A percentile compares a stretch with the other conserved stretches of the same genome.
phyloP scores from a whole-genome alignment of 2,329 filamentous ascomycete species.

The Sporothrix variecibatus region DNA sequence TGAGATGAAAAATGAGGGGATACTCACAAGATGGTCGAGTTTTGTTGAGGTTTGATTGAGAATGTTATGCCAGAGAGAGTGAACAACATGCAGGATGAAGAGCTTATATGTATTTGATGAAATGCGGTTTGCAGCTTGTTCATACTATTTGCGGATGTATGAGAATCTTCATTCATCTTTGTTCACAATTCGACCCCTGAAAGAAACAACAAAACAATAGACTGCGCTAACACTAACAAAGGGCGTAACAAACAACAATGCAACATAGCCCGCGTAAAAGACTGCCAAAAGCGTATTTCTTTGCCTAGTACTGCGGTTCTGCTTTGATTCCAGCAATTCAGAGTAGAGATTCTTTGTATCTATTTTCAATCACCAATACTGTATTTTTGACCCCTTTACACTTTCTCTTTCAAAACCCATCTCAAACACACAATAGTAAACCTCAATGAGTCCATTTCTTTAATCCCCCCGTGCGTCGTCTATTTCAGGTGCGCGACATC shows the following conservation, averaged over 20 bases:
- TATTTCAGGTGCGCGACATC: slow-evolving; percentile 42
- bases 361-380: too few relatives aligned
- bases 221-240: background rate
- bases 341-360: too few relatives aligned
- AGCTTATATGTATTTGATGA: background rate
- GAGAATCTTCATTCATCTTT: background rate
- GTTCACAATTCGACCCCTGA: background rate
- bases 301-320: background rate
- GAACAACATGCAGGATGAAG: background rate
- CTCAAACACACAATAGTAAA: background rate
- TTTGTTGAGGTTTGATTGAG: background rate
- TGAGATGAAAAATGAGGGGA: background rate
- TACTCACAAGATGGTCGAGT: background rate
- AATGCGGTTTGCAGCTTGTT: background rate
- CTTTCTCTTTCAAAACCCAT: too few relatives aligned
- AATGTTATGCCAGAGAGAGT: background rate
- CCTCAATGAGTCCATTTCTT: background rate
- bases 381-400: too few relatives aligned
- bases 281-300: background rate
- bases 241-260: background rate
- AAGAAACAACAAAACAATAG: background rate
- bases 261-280: background rate
- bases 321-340: too few relatives aligned
- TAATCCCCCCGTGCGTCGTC: background rate
- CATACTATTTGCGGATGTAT: background rate